Conservation (phyloP, 176 grass and related monocot genomes). For the Paspalum vaginatum region DNA sequence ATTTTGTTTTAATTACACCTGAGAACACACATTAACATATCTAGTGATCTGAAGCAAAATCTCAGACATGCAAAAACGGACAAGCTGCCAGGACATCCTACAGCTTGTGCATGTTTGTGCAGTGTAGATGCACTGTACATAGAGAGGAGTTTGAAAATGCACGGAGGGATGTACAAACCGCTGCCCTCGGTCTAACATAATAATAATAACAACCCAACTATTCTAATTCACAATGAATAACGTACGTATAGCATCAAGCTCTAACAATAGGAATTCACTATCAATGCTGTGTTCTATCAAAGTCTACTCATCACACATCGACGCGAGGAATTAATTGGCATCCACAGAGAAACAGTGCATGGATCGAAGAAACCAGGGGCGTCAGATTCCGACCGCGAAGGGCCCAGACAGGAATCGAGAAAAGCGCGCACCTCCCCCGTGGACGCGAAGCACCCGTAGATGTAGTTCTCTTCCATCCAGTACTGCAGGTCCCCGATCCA, state of each 20-base stretch:
- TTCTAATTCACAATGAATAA: background rate
- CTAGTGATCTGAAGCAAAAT: background rate
- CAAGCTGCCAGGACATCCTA: too few species aligned
- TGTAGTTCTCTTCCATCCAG: constrained; percentile 82
- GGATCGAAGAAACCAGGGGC: background rate
- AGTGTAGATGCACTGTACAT: too few species aligned
- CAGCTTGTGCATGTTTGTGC: too few species aligned
- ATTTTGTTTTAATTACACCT: background rate
- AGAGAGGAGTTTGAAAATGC: too few species aligned
- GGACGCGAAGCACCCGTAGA: constrained; percentile 52
- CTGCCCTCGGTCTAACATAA: too few species aligned
- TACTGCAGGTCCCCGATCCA: constrained; percentile 79
- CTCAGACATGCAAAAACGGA: too few species aligned
- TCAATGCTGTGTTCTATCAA: background rate
- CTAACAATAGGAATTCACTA: background rate
- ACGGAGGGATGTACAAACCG: too few species aligned
- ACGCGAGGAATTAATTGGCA: background rate
- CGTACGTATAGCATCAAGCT: background rate
- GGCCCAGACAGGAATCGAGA: background rate
- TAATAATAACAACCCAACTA: background rate
- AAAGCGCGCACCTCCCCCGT: constrained; percentile 57
- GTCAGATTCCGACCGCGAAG: background rate
- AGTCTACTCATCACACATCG: background rate
- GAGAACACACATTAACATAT: background rate
- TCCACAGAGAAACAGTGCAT: background rate